A percentile compares a stretch with the other conserved stretches of the same genome.
Evolutionary conservation across 805 yeast genomes (phyloP).

Genomic region (Lipomyces yamadae): DNA sequence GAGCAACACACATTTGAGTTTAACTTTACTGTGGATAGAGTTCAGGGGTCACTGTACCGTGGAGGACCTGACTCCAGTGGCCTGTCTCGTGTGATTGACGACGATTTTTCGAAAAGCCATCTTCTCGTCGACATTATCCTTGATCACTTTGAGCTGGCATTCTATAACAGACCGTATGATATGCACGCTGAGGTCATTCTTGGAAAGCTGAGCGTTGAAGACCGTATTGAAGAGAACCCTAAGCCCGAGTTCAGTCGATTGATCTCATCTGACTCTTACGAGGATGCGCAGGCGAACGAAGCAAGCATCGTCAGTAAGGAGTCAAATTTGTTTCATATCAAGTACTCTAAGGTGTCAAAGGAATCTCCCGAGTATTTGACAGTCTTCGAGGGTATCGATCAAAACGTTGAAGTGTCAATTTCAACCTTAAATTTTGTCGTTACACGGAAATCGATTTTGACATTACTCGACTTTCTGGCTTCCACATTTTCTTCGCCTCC

Average conservation of each 20-base stretch:
- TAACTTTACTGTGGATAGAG: slow-evolving; percentile 66
- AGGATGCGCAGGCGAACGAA: slow-evolving; percentile 58
- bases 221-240: slow-evolving; percentile 68
- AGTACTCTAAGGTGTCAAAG: slow-evolving; percentile 36
- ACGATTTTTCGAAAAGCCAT: slow-evolving; percentile 44
- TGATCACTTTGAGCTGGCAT: slow-evolving; percentile 63
- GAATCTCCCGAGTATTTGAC: slow-evolving; percentile 39
- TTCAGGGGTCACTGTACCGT: slow-evolving; percentile 69
- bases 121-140: slow-evolving; percentile 76
- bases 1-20: slow-evolving; percentile 74
- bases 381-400: slow-evolving; percentile 59
- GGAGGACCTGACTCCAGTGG: slow-evolving; percentile 44
- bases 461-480: slow-evolving; percentile 76
- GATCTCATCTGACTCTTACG: slow-evolving; percentile 63
- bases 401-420: slow-evolving; percentile 69
- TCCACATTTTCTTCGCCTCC: slow-evolving; percentile 72
- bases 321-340: slow-evolving; percentile 37
- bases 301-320: slow-evolving; percentile 60
- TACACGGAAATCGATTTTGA: slow-evolving; percentile 76
- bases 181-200: slow-evolving; percentile 70
- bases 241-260: slow-evolving; percentile 68
- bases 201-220: slow-evolving; percentile 71
- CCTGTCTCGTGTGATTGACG: slow-evolving; percentile 52
- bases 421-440: slow-evolving; percentile 78
- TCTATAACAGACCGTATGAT: slow-evolving; percentile 61